Evolutionary conservation across 139 green algal genomes (phyloP), one percentile per base, ranked within the genome.

Genomic region (Yamagishiella unicocca): DNA sequence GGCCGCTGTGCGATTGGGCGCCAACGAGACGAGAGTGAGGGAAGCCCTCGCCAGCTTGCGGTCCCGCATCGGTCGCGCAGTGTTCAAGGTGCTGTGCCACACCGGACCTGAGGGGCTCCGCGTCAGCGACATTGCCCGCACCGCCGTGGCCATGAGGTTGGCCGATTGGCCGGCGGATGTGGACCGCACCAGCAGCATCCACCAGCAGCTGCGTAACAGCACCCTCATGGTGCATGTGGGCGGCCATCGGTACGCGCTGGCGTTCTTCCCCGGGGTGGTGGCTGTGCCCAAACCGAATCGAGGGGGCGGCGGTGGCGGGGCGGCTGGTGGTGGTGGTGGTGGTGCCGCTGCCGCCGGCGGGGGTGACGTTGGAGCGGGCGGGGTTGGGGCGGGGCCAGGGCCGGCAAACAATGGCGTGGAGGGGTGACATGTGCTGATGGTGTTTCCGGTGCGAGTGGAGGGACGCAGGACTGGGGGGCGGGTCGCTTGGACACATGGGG

Each of bases 31-130:
- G 76, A 10, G 40, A 12, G 31, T 83, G 33, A 9, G 38, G 76
- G 54, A 38, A 5, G 35, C 33, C 9, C 31, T 55, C 54, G 37
- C 25, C 35, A 55, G 25, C 25, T 17, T 55, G 8, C 61, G 61
- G 25, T 54, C 54, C 9, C 24, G 27, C 46, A 72, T 42, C 38
- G 21, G 29, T 2, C 54, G 54, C 22, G 29, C 55, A 22, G 35
- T 72, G 24, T 83, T 72, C 76, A 83, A 83, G 76, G 76, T 83
- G 76, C 76, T 83, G 53, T 83, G 76, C 76, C 54, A 72, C 31
- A 37, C 76, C 1, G 76, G 76, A 2, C 76, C 76, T 0, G 24
- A 35, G 1, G 76, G 76, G 21, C 31, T 83, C 35, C 22, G 37
- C 14, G 35, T 71, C 7, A 8, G 54, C 29, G 76, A 72, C 76